Conservation (phyloP, 345 rosid genomes). For the Combretum micranthum region DNA sequence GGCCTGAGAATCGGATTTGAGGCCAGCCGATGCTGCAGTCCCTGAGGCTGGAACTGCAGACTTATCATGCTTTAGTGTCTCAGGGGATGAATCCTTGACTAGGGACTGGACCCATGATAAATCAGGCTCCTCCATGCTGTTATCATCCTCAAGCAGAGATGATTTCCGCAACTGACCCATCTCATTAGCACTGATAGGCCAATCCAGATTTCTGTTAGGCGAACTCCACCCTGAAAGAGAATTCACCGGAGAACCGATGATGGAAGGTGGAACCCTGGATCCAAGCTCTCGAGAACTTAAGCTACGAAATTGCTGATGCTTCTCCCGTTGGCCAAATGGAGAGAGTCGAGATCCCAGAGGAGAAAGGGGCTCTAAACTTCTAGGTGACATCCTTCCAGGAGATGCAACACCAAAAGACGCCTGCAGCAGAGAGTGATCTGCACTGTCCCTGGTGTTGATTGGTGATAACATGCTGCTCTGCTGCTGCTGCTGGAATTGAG, state of each 20-base stretch:
- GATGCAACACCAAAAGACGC: conserved; percentile 42
- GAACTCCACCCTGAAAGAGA: conserved; percentile 81
- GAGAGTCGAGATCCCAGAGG: conserved; percentile 61
- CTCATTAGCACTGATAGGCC: conserved; percentile 50
- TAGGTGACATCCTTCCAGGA: conserved; percentile 87
- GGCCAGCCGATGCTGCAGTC: conserved; percentile 22
- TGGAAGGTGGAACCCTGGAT: conserved; percentile 27
- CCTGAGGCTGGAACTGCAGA: conserved; percentile 28
- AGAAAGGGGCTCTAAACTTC: conserved; percentile 71
- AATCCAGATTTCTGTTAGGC: conserved; percentile 68
- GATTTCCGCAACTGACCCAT: conserved; percentile 39
- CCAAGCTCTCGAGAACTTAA: conserved; percentile 61
- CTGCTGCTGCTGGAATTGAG: conserved; percentile 69
- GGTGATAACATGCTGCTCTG: conserved; percentile 65
- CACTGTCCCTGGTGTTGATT: conserved; percentile 52
- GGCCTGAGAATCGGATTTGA: conserved; percentile 17
- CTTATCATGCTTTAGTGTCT: conserved; percentile 25
- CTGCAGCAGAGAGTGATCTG: conserved; percentile 56
- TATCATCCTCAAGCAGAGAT: conserved; percentile 38
- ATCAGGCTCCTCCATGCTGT: conserved; percentile 72
- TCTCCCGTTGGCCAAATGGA: conserved; percentile 61
- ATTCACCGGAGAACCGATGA: conserved; percentile 60
- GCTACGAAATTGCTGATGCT: conserved; percentile 62
- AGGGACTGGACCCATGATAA: conserved; percentile 86
- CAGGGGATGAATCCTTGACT: conserved; percentile 67